Base-by-base conservation (phyloP, 2,329 filamentous ascomycete species). In the Pseudocercospora crystallina region DNA sequence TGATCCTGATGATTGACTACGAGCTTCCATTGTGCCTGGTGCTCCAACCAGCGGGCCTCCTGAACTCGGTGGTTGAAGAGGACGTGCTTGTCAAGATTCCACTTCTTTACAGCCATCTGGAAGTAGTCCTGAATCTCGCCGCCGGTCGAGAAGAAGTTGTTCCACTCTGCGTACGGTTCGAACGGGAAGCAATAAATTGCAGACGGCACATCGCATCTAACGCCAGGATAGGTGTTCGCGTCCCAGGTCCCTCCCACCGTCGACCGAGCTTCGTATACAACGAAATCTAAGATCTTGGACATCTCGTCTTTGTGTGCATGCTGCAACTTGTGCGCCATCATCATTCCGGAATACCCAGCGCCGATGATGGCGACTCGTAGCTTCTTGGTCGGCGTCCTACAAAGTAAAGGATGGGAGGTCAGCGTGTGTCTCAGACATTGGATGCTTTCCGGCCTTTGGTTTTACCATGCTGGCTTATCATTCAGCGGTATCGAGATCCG, bases 81-180 rank as follows among this genome's bases (percentile, higher is more conserved):
- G 10, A 76, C 54, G 37, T 72, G 65, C 8, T 68, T 60, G 39
- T 71, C 70, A 0, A 74, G 64, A 15, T 68, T 63, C 51, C 70
- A 71, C 57, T 75, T 74, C 34, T 60, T 65, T 3, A 70, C 70
- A 5, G 66, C 66, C 2, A 57, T 49, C 43, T 71, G 61, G 61
- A 74, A 70, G 51, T 76, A 76, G 5, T 70, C 66, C 8, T 66
- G 62, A 29, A 76, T 76, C 55, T 75, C 73, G 5, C 59, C 54
- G 1, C 71, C 71, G 5, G 61, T 62, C 5, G 70, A 69, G 45
- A 73, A 76, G 34, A 73, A 71, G 5, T 56, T 35, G 8, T 52
- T 57, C 60, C 61, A 65, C 29, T 62, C 57, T 4, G 54, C 57
- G 33, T 62, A 61, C 9, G 63, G 61, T 26, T 63, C 62, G 49